These are phyloP conservation scores for Brassica incana DNA, from an alignment of 345 rosid genomes.

Conservation along the genomic window DNA sequence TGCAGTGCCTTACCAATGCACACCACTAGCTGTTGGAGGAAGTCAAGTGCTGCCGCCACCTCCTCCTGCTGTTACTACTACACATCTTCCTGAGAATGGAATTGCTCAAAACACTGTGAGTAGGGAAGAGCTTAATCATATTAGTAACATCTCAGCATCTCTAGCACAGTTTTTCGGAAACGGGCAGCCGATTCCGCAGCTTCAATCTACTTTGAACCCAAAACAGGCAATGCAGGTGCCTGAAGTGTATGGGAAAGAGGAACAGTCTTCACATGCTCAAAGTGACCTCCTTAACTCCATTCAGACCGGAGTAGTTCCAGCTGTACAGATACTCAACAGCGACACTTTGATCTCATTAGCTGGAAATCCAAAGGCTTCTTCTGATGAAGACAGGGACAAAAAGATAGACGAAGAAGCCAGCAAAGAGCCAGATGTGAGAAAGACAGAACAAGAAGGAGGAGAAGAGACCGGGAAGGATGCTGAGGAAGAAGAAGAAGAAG, in stretches of 20 bases:
- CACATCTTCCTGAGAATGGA: conserved; percentile 43
- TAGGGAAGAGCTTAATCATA: conserved; percentile 56
- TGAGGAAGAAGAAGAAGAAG: conserved; percentile 51
- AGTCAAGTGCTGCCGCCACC: conserved; percentile 38
- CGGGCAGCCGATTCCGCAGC: conserved; percentile 72
- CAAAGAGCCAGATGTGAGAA: conserved; percentile 43
- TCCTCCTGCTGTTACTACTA: conserved; percentile 6
- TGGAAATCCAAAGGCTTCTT: conserved; percentile 36
- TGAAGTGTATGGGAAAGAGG: conserved; percentile 40
- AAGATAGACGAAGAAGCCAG: conserved; percentile 43
- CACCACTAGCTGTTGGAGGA: conserved; percentile 45
- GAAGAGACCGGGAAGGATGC: conserved; percentile 25
- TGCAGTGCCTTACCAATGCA: conserved; percentile 40
- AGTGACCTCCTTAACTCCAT: conserved; percentile 54
- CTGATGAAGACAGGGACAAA: conserved; percentile 35
- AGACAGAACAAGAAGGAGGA: conserved; percentile 40
- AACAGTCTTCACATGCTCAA: conserved; percentile 47
- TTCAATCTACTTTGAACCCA: conserved; percentile 53
- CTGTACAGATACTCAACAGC: conserved; percentile 28
- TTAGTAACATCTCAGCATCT: conserved; percentile 70
- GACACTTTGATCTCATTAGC: conserved; percentile 37
- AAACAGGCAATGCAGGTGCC: conserved; percentile 44
- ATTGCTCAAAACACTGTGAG: conserved; percentile 50
- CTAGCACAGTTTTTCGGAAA: conserved; percentile 73
- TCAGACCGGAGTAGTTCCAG: conserved; percentile 38